Conservation (phyloP, 148 eudicot genomes). For the Rhododendron williamsianum region DNA sequence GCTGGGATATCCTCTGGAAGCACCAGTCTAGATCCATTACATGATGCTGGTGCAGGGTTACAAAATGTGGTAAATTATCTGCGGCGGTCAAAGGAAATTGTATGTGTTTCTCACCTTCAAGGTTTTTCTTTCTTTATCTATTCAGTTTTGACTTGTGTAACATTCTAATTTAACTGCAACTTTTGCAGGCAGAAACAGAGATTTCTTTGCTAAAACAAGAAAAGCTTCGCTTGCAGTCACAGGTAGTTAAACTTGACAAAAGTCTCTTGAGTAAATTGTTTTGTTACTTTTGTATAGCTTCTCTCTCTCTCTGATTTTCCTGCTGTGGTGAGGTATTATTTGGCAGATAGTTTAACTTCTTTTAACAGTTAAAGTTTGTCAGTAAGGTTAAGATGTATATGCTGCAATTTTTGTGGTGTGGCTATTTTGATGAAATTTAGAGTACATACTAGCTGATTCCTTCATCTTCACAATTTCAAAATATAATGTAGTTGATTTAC, state of each 20-base stretch:
- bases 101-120: constrained; percentile 18
- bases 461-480: background rate
- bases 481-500: background rate
- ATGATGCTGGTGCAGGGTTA: constrained; percentile 69
- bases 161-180: background rate
- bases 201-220: constrained; percentile 87
- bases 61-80: constrained; percentile 82
- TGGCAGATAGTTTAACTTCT: background rate
- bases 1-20: constrained; percentile 40
- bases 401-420: background rate
- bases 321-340: background rate
- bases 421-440: background rate
- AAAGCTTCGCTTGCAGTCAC: constrained; percentile 81
- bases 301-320: background rate
- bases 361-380: background rate
- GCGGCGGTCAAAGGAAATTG: constrained; percentile 90
- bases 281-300: background rate
- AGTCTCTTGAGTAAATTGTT: background rate
- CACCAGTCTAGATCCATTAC: constrained; percentile 26
- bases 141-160: background rate
- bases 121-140: background rate
- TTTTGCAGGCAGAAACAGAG: constrained; percentile 75
- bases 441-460: background rate
- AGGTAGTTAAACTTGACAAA: constrained; percentile 21
- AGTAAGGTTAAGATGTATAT: background rate